A percentile compares a stretch with the other conserved stretches of the same genome.
Conservation (phyloP, 495 filamentous ascomycete species). For the Rostrohypoxylon terebratum region DNA sequence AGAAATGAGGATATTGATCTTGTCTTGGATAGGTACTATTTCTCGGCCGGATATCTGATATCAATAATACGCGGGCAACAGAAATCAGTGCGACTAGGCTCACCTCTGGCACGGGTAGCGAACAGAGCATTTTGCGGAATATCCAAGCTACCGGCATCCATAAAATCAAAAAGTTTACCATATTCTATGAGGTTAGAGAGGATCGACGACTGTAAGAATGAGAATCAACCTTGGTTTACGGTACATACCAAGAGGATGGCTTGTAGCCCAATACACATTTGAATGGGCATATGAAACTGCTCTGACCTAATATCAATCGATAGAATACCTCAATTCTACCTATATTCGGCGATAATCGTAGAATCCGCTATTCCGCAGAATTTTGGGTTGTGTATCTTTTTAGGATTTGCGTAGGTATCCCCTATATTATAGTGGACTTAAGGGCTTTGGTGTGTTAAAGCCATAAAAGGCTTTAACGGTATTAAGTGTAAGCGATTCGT, state of each 20-base stretch:
- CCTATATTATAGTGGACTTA: no score
- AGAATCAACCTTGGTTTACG: neutral
- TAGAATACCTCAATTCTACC: no score
- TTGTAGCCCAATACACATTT: no score
- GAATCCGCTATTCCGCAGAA: no score
- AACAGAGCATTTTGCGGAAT: slow-evolving; percentile 18
- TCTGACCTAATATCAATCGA: no score
- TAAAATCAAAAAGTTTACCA: slow-evolving; percentile 23
- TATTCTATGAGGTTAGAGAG: slow-evolving; percentile 18
- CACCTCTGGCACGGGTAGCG: slow-evolving; percentile 11
- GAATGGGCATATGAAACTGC: no score
- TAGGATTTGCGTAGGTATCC: no score
- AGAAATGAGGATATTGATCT: slow-evolving; percentile 11
- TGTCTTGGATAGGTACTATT: slow-evolving; percentile 18
- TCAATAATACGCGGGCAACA: slow-evolving; percentile 13
- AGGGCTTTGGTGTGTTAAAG: no score
- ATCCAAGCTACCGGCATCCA: slow-evolving; percentile 15
- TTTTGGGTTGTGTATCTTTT: no score
- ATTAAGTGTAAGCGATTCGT: no score
- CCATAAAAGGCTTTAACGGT: no score
- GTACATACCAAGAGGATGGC: neutral
- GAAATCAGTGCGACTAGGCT: slow-evolving; percentile 5
- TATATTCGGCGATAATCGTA: no score
- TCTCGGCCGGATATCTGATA: slow-evolving; percentile 11
- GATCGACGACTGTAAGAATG: neutral